A percentile compares a stretch with the other conserved stretches of the same genome.
Conservation (phyloP, 2,329 filamentous ascomycete genomes). For the Colletotrichum limetticola region DNA sequence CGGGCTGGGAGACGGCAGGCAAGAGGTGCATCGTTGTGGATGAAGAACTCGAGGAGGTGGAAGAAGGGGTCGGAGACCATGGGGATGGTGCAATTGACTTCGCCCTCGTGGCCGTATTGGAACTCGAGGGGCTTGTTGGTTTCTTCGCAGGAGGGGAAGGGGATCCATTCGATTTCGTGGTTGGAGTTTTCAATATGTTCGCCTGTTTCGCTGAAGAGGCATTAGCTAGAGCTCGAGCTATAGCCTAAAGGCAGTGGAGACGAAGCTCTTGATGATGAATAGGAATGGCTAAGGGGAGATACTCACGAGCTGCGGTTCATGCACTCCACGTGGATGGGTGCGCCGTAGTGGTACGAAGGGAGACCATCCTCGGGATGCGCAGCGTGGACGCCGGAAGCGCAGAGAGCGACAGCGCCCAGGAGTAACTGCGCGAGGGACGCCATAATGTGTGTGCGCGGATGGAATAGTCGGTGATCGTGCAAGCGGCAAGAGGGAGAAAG, state of each 20-base stretch:
- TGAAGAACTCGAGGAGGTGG: slow-evolving; percentile 95
- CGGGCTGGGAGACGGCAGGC: slow-evolving; percentile 89
- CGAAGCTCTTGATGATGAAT: no score
- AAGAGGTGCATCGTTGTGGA: slow-evolving; percentile 94
- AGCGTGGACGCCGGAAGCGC: slow-evolving; percentile 37
- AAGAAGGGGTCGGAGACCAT: slow-evolving; percentile 83
- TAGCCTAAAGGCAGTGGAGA: no score
- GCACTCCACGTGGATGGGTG: slow-evolving; percentile 76
- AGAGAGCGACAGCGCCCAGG: slow-evolving; percentile 17
- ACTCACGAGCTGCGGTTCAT: slow-evolving; percentile 76
- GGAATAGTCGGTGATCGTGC: not conserved
- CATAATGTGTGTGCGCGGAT: slow-evolving; percentile 12
- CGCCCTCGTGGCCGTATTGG: slow-evolving; percentile 83
- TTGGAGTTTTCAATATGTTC: slow-evolving; percentile 86
- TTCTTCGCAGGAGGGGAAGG: slow-evolving; percentile 91
- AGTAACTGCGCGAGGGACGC: slow-evolving; percentile 12
- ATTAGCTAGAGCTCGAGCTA: not conserved
- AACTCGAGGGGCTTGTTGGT: slow-evolving; percentile 85
- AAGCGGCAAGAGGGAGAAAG: not conserved
- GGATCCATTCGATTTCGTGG: slow-evolving; percentile 90
- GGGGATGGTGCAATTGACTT: slow-evolving; percentile 86
- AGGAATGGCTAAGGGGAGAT: rapidly evolving
- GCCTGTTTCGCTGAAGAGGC: slow-evolving; percentile 76
- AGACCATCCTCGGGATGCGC: slow-evolving; percentile 54
- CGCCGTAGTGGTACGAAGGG: slow-evolving; percentile 74